These are phyloP conservation scores for Naganishia antarctica DNA, from an alignment of 768 basidiomycete species.

Conservation along the genomic window DNA sequence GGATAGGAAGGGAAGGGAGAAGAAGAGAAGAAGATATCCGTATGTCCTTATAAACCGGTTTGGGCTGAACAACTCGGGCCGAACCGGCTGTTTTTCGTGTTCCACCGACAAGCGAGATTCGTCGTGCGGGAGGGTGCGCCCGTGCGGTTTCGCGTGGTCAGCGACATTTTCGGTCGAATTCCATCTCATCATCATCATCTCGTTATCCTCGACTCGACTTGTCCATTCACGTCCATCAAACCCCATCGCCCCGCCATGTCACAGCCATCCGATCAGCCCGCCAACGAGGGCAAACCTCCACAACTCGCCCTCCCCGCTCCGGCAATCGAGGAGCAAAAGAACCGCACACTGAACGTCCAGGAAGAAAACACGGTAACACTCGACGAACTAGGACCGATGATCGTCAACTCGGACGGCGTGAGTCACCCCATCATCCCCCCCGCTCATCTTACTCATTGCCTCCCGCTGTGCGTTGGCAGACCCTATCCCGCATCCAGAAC, in stretches of 20 bases:
- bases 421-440: not conserved
- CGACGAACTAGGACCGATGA: conserved; percentile 63
- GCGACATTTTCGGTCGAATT: not conserved
- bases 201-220: no score
- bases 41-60: no score
- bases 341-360: conserved; percentile 37
- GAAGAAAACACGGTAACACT: conserved; percentile 53
- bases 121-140: no score
- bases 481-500: conserved; percentile 62
- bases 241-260: no score
- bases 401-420: conserved; percentile 39
- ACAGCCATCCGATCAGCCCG: no score
- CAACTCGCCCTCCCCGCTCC: conserved; percentile 24
- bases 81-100: not conserved
- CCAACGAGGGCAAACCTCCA: not conserved
- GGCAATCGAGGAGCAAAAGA: conserved; percentile 9
- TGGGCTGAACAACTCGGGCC: not conserved
- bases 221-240: no score
- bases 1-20: not conserved
- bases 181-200: not conserved
- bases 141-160: no score
- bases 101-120: conserved; percentile 11
- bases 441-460: not conserved
- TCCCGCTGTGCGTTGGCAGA: conserved; percentile 55
- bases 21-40: not conserved